These are phyloP conservation scores for Triticum monococcum DNA, from an alignment of 176 grass and related monocot genomes.

Conservation along the genomic window DNA sequence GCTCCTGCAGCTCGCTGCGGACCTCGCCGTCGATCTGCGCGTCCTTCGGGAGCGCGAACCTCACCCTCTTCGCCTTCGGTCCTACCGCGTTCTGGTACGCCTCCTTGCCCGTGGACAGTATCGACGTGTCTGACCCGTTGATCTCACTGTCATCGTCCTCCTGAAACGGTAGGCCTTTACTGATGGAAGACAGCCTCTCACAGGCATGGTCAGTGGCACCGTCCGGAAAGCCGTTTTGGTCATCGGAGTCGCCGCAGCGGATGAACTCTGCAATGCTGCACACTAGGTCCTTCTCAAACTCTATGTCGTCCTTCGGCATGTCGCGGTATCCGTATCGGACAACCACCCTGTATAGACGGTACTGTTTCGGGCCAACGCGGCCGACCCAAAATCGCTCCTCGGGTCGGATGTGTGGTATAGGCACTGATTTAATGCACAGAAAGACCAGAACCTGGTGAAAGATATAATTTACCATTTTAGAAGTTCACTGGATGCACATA, in stretches of 20 bases:
- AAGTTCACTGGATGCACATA: neutral
- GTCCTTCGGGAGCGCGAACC: conserved; percentile 67
- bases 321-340: conserved; percentile 87
- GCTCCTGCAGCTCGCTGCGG: conserved; percentile 62
- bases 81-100: neutral
- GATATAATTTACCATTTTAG: conserved; percentile 1
- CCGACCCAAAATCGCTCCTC: conserved; percentile 75
- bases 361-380: conserved; percentile 70
- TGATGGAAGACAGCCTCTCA: conserved; percentile 61
- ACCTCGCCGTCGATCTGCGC: conserved; percentile 40
- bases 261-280: conserved; percentile 92
- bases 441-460: conserved; percentile 75
- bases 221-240: conserved; percentile 34
- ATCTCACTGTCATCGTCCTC: conserved; percentile 44
- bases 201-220: conserved; percentile 28
- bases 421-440: conserved; percentile 73
- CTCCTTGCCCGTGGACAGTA: conserved; percentile 33
- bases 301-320: conserved; percentile 60
- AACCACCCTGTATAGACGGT: conserved; percentile 76
- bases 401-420: conserved; percentile 55
- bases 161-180: conserved; percentile 45
- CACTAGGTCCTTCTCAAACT: conserved; percentile 88
- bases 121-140: conserved; percentile 32
- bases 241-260: conserved; percentile 34
- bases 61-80: conserved; percentile 50